Evolutionary conservation across 148 eudicot species (phyloP).

Genomic region (Cornus florida): DNA sequence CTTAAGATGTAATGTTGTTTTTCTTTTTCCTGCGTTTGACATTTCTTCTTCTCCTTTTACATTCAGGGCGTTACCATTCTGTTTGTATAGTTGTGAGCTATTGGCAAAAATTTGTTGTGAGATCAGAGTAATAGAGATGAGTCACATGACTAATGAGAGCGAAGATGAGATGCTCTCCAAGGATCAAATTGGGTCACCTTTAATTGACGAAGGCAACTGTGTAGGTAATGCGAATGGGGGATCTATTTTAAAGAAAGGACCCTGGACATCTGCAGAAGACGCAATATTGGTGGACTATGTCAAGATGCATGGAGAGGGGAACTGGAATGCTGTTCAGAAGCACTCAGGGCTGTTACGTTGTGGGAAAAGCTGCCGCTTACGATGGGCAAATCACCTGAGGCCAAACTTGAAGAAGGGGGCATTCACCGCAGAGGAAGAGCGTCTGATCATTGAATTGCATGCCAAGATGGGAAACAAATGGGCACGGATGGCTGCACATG

Average conservation of each 20-base stretch:
- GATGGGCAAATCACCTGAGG: constrained; percentile 99
- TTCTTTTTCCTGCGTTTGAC: background rate
- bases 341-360: constrained; percentile 85
- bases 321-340: constrained; percentile 94
- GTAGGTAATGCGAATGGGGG: constrained; percentile 29
- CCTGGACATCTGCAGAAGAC: constrained; percentile 94
- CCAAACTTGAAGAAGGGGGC: constrained; percentile 92
- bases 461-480: constrained; percentile 96
- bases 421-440: constrained; percentile 76
- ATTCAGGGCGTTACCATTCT: background rate
- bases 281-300: constrained; percentile 85
- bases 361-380: constrained; percentile 93
- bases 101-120: constrained; percentile 9
- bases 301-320: constrained; percentile 84
- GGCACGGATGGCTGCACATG: constrained; percentile 92
- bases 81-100: constrained; percentile 11
- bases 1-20: background rate
- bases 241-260: constrained; percentile 74
- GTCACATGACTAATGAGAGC: constrained; percentile 58
- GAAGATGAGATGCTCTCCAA: constrained; percentile 50
- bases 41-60: background rate
- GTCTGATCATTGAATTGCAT: constrained; percentile 78
- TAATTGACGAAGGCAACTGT: constrained; percentile 49
- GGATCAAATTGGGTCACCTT: constrained; percentile 49
- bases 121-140: constrained; percentile 29